Evolutionary conservation across 2,329 filamentous ascomycete species (phyloP), one percentile per base, ranked within the genome.

Genomic region (Ceratocystis albifundus): DNA sequence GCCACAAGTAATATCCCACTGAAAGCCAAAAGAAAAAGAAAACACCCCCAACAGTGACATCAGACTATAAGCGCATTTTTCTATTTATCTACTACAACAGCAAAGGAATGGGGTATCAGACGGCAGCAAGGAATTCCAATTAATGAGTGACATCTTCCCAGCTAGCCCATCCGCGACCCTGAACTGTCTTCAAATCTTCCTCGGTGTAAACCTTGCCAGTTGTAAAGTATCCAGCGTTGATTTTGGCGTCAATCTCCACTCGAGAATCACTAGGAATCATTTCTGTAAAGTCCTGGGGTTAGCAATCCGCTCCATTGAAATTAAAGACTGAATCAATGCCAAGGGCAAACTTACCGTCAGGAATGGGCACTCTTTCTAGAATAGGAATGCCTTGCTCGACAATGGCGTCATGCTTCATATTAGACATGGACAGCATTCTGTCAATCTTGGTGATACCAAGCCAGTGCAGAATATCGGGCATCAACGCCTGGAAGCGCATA

Each of bases 241-340:
- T 96, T 80, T 97, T 97, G 68, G 94, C 94, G 76, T 97, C 94
- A 73, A 97, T 99, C 76, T 99, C 94, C n/a, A 97, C 94, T 70
- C 93, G 82, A 65, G 91, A 96, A 76, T 97, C 94, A 69, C 87
- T 89, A 12, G 94, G 94, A 71, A 97, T 96, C 83, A 94, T 86
- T 41, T 94, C 88, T 70, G 46, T 22, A n/a, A 10, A 32, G n/a
- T 41, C 36, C 10, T 12, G 15, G 36, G 36, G 36, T 41, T 41
- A 41, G 36, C 36, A 41, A 41, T 4, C 15, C 3, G 36, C 36
- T 2, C 3, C 36, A 12, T 10, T 12, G 15, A 15, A 12, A 15
- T 15, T 1, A 2, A 32, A 36, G 32, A 2, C 1, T 41, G 36
- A 41, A 12, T 12, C 36, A 41, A 41, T 12, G 36, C 10, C 3